These are phyloP conservation scores for Scheffersomyces lignicola DNA, from an alignment of 1,139 yeast species.

Conservation along the genomic window DNA sequence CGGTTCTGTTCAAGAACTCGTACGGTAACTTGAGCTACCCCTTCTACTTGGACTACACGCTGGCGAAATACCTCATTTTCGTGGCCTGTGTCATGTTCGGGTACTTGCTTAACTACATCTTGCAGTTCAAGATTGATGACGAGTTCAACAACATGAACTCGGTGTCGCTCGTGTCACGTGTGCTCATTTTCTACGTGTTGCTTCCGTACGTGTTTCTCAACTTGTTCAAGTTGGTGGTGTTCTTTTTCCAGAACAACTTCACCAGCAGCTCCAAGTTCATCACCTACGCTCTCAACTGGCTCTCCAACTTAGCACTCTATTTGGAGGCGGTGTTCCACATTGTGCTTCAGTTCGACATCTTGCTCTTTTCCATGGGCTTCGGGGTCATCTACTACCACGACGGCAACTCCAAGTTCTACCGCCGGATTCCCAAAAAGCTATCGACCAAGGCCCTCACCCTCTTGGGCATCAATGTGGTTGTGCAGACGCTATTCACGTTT, in stretches of 20 bases:
- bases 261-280: no score
- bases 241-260: slow-evolving; percentile 20
- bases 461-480: slow-evolving; percentile 12
- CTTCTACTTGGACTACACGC: slow-evolving; percentile 20
- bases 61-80: slow-evolving; percentile 16
- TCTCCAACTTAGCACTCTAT: slow-evolving; percentile 5
- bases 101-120: slow-evolving; percentile 27
- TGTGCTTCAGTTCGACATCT: slow-evolving; percentile 16
- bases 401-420: slow-evolving; percentile 25
- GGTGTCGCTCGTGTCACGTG: slow-evolving; percentile 35
- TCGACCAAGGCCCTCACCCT: slow-evolving; percentile 19
- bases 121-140: slow-evolving; percentile 27
- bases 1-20: slow-evolving; percentile 23
- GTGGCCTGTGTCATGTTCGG: slow-evolving; percentile 19
- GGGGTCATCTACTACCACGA: slow-evolving; percentile 36
- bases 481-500: slow-evolving; percentile 1
- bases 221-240: slow-evolving; percentile 13
- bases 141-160: slow-evolving; percentile 33
- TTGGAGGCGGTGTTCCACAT: slow-evolving; percentile 8
- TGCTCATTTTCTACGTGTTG: slow-evolving; percentile 29
- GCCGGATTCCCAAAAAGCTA: slow-evolving; percentile 25
- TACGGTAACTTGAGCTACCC: slow-evolving; percentile 29
- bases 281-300: slow-evolving; percentile 8
- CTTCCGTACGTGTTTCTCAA: slow-evolving; percentile 21
- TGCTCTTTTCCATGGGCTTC: slow-evolving; percentile 40